These are phyloP conservation scores for Diplosphaera chodatii DNA, from an alignment of 139 green algal species.

Conservation along the genomic window DNA sequence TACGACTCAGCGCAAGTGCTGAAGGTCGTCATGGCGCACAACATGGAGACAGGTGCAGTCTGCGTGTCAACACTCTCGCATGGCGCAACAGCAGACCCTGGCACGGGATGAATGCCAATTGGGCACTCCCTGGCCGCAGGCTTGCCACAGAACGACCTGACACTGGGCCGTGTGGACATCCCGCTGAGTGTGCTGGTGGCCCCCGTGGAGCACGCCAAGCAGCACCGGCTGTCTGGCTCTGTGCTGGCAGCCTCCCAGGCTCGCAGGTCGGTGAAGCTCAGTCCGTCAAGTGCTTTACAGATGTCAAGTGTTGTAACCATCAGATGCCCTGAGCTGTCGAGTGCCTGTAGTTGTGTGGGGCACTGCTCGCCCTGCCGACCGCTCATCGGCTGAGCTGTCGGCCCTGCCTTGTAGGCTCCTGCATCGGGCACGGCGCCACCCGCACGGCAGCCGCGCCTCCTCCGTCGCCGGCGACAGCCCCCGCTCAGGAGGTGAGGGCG, in stretches of 20 bases:
- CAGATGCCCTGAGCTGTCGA: too few relatives aligned
- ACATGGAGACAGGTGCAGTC: background rate
- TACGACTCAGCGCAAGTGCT: background rate
- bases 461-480: background rate
- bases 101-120: too few relatives aligned
- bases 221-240: background rate
- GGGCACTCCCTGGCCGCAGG: background rate
- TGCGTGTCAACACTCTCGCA: too few relatives aligned
- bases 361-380: too few relatives aligned
- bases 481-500: background rate
- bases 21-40: background rate
- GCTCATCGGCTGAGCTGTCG: too few relatives aligned
- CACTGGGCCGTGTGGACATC: background rate
- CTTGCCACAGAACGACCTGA: background rate
- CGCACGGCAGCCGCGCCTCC: background rate
- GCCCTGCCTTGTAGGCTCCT: too few relatives aligned
- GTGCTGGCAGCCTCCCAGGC: background rate
- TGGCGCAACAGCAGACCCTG: too few relatives aligned
- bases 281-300: too few relatives aligned
- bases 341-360: too few relatives aligned
- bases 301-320: too few relatives aligned
- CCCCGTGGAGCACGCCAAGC: background rate
- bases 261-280: background rate
- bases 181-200: background rate
- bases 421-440: too few relatives aligned